phyloP scores from a whole-genome alignment of 164 flowering plant genomes.

The Platanus orientalis region DNA sequence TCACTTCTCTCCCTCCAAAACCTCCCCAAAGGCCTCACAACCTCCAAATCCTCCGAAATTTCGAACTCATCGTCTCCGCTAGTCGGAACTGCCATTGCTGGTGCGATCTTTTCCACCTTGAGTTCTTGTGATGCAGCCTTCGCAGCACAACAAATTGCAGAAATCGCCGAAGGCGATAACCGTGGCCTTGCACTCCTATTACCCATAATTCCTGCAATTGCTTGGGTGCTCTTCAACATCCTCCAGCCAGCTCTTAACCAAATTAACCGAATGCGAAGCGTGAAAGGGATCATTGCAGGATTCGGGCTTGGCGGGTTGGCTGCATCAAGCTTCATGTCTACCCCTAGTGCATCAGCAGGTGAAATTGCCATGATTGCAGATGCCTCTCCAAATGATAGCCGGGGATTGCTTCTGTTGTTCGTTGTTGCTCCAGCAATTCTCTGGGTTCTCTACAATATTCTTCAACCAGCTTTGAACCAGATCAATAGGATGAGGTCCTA shows the following conservation, averaged over 20 bases:
- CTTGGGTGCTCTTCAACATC: conserved; percentile 82
- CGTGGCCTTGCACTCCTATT: conserved; percentile 73
- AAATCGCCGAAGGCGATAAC: conserved; percentile 65
- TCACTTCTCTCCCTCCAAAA: conserved; percentile 49
- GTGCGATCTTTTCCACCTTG: conserved; percentile 47
- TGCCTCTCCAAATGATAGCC: conserved; percentile 36
- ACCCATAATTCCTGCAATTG: conserved; percentile 76
- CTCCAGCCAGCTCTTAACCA: conserved; percentile 86
- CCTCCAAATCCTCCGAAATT: conserved; percentile 17
- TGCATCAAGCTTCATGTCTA: conserved; percentile 38
- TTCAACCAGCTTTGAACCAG: conserved; percentile 94
- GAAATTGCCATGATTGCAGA: conserved; percentile 55
- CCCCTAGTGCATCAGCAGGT: conserved; percentile 46
- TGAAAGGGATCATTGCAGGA: conserved; percentile 41
- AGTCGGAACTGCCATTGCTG: conserved; percentile 59
- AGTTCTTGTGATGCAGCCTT: conserved; percentile 63
- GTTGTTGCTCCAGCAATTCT: conserved; percentile 62
- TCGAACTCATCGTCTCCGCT: conserved; percentile 15
- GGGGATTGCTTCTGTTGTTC: conserved; percentile 57
- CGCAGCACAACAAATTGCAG: conserved; percentile 69
- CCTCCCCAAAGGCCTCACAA: conserved; percentile 51
- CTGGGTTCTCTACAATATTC: conserved; percentile 69
- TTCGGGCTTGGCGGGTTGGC: conserved; percentile 24
- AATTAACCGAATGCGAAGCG: too few species aligned
- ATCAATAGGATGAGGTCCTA: conserved; percentile 76